phyloP scores from a whole-genome alignment of 441 rosid species.

The Eutrema salsugineum region DNA sequence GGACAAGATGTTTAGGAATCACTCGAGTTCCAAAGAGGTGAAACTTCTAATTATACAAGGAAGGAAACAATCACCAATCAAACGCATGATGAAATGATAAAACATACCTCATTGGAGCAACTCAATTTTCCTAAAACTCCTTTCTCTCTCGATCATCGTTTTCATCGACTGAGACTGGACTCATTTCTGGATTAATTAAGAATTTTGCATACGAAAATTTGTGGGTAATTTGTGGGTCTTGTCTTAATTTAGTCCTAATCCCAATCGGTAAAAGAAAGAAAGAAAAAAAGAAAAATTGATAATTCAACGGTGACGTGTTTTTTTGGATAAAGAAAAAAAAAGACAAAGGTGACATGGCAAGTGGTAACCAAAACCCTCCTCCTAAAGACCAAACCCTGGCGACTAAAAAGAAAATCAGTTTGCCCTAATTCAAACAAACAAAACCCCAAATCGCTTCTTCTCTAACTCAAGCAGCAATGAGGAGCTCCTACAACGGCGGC shows the following conservation, averaged over 20 bases:
- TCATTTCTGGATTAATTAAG: too few relatives aligned
- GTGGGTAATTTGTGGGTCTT: too few relatives aligned
- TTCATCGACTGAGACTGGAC: too few relatives aligned
- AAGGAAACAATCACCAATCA: too few relatives aligned
- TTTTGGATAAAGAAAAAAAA: not conserved
- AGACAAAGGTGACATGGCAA: constrained; percentile 3
- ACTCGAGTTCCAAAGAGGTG: too few relatives aligned
- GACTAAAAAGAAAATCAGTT: not conserved
- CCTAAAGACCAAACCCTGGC: not conserved
- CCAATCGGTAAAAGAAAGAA: not conserved
- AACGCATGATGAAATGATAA: too few relatives aligned
- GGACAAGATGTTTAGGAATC: too few relatives aligned
- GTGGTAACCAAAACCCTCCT: not conserved
- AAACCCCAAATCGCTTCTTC: not conserved
- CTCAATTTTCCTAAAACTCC: too few relatives aligned
- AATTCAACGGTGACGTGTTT: not conserved
- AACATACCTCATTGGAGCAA: too few relatives aligned
- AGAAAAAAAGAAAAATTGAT: not conserved
- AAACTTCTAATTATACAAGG: too few relatives aligned
- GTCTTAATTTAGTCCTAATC: not conserved
- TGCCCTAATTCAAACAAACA: not conserved
- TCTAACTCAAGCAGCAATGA: constrained; percentile 29
- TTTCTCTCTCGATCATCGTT: too few relatives aligned
- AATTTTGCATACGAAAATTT: too few relatives aligned
- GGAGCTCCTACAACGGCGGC: constrained; percentile 45